Evolutionary conservation across 2,329 filamentous ascomycete species (phyloP), one percentile per base, ranked within the genome.

Genomic region (Chaetomiaceae sp.): DNA sequence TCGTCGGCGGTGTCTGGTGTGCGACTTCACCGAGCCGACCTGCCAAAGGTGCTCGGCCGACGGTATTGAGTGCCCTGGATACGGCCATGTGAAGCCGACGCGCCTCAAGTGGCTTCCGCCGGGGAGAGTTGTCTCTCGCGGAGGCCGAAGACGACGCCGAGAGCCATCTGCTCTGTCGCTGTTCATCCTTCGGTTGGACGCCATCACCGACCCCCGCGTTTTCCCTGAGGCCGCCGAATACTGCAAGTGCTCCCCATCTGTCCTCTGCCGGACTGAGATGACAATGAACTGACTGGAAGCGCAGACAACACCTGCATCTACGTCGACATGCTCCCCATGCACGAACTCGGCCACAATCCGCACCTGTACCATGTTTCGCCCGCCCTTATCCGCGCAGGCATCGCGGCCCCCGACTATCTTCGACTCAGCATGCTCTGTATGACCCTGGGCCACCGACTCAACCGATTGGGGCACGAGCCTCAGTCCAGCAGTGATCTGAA

Each of bases 361-460:
- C 18, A 18, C 19, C 19, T 50, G 3, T 50, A 47, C 24, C 29
- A 2, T 2, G 20, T 50, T 11, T 33, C 43, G 2, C 11, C 42
- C 2, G 17, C 19, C 5, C 20, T 39, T 14, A 10, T 50, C 6
- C 39, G 15, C 11, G 17, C 15, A 3, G 17, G 17, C 1, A 2
- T 3, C 4, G 2, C 30, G 2, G 14, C 3, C 3, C 48, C 48
- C 5, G 43, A 50, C 4, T 42, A 44, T 18, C 2, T 50, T 14
- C 43, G 30, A 9, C 26, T 43, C 10, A 24, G 36, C 2, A 37
- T 44, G 48, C n/a, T 47, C 6, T 50, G 48, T 18, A 47, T 50
- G 48, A 24, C 35, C n/a, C 43, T 67, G 10, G 61, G 57, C 22
- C 65, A 68, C 43, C 58, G 61, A 33, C 58, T 65, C 17, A 65